Conservation (phyloP, 257 asterid genomes). For the Linaria vulgaris region DNA sequence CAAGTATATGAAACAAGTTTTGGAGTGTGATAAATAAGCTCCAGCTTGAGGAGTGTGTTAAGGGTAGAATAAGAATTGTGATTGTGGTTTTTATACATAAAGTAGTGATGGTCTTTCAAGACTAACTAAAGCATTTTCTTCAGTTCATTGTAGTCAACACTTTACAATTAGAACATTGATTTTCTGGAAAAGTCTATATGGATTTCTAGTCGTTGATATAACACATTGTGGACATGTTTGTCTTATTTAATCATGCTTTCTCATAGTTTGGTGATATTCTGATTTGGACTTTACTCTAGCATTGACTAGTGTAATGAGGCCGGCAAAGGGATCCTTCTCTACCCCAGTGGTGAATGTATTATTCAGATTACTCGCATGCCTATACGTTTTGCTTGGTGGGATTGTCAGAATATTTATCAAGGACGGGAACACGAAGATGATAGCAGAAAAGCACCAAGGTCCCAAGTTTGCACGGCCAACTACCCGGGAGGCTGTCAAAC, state of each 20-base stretch:
- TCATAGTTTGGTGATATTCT: constrained; percentile 10
- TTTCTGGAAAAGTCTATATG: not conserved
- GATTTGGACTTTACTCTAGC: constrained; percentile 36
- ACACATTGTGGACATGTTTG: not conserved
- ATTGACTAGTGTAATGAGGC: constrained; percentile 33
- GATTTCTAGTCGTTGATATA: not conserved
- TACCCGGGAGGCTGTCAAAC: constrained; percentile 54
- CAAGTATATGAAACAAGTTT: no score
- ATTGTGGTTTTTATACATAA: no score
- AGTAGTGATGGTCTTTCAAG: no score
- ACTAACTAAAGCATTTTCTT: no score
- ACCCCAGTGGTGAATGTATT: constrained; percentile 32
- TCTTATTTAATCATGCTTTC: not conserved
- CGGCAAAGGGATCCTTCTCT: constrained; percentile 35
- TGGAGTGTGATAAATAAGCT: no score
- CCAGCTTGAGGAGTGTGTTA: no score
- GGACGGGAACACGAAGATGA: constrained; percentile 30
- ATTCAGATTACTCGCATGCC: constrained; percentile 54
- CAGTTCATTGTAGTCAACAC: no score
- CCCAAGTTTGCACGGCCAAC: constrained; percentile 26
- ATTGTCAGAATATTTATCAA: constrained; percentile 40
- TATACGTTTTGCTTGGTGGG: constrained; percentile 39
- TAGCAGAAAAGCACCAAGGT: constrained; percentile 31
- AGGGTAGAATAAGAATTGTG: no score
- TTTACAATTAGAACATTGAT: no score